A percentile compares a stretch with the other conserved stretches of the same genome.
Evolutionary conservation across 2,329 filamentous ascomycete genomes (phyloP).

Genomic region (Paraconiothyrium brasiliense): DNA sequence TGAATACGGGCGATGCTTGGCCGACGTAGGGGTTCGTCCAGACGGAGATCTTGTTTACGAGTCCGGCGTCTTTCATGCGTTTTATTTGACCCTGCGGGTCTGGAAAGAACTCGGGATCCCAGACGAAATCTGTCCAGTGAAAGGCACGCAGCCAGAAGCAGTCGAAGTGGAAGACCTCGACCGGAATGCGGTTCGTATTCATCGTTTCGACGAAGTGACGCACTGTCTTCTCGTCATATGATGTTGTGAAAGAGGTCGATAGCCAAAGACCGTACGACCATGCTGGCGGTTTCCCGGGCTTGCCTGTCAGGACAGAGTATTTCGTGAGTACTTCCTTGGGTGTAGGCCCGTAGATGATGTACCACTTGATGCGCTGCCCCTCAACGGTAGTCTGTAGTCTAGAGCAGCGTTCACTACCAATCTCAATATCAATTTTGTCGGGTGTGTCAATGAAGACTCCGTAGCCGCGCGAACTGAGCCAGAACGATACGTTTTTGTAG

Average conservation of each 20-base stretch:
- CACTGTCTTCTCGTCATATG: conserved; percentile 75
- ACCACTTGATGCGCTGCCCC: conserved; percentile 76
- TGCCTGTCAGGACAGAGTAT: conserved; percentile 74
- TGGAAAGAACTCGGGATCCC: conserved; percentile 73
- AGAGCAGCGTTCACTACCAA: conserved; percentile 77
- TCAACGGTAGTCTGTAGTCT: conserved; percentile 75
- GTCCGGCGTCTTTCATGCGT: conserved; percentile 69
- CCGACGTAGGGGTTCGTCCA: conserved; percentile 82
- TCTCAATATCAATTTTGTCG: conserved; percentile 74
- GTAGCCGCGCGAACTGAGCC: conserved; percentile 76
- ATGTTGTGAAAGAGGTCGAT: conserved; percentile 78
- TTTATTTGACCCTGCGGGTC: conserved; percentile 72
- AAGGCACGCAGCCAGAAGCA: conserved; percentile 82
- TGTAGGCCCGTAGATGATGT: conserved; percentile 74
- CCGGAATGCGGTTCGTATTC: conserved; percentile 69
- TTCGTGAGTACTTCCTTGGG: conserved; percentile 76
- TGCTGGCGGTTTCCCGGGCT: conserved; percentile 69
- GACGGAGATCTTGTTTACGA: conserved; percentile 71
- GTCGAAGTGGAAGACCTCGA: conserved; percentile 80
- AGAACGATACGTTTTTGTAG: conserved; percentile 77
- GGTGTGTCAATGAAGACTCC: conserved; percentile 79
- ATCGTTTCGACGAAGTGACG: conserved; percentile 75
- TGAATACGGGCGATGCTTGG: conserved; percentile 73
- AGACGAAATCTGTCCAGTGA: conserved; percentile 79
- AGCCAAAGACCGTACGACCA: conserved; percentile 84